Evolutionary conservation across 2,329 filamentous ascomycete species (phyloP).

Genomic region (Pleomassaria siparia): DNA sequence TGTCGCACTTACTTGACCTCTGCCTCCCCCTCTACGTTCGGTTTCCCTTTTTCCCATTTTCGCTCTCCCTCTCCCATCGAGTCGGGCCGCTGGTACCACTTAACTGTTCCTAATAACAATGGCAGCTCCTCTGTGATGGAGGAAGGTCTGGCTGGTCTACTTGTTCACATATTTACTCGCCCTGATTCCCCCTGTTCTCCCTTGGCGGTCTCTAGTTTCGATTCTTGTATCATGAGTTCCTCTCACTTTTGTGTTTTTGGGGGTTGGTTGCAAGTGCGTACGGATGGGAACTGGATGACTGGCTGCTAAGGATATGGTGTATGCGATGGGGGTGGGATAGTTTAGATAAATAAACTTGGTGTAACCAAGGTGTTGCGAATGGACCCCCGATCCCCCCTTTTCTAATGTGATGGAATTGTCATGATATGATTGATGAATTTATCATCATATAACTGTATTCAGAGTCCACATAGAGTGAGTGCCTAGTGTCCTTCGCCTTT

Average conservation of each 20-base stretch:
- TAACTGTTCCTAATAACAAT: constrained; percentile 5
- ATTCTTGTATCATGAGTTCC: constrained; percentile 17
- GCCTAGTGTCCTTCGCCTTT: too few species aligned
- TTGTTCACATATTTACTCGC: not conserved
- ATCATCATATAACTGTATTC: not conserved
- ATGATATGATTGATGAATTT: too few species aligned
- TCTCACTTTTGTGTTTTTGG: constrained; percentile 3
- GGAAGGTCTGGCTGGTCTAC: constrained; percentile 5
- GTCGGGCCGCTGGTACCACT: not conserved
- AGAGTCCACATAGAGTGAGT: not conserved
- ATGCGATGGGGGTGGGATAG: constrained; percentile 3
- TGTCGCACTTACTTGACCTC: not conserved
- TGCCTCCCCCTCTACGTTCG: not conserved
- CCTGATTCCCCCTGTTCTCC: constrained; percentile 10
- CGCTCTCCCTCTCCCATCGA: not conserved
- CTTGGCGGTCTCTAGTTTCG: constrained; percentile 2
- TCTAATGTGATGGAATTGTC: not conserved
- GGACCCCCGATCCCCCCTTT: not conserved
- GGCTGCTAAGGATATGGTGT: not conserved
- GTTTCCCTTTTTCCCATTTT: not conserved
- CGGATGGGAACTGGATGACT: constrained; percentile 1
- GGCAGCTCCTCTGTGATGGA: not conserved
- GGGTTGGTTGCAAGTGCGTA: not conserved
- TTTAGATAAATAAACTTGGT: constrained; percentile 21
- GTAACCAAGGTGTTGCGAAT: constrained; percentile 9